Evolutionary conservation across 306 rosid species (phyloP), one percentile per base, ranked within the genome.

Genomic region (Pyrus pyrifolia): DNA sequence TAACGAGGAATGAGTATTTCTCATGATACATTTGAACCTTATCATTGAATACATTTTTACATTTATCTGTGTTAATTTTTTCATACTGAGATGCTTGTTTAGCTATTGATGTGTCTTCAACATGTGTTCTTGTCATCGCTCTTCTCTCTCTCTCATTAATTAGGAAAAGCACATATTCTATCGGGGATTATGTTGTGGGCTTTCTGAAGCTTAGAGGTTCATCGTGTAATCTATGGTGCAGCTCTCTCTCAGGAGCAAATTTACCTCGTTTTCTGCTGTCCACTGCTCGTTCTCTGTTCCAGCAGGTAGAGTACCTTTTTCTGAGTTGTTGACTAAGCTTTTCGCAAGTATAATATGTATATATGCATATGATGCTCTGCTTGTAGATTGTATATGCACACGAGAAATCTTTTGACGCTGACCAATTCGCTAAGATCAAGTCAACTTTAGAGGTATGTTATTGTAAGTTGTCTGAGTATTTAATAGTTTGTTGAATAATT

Each of bases 381-480:
- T 78, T 83, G 76, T 87, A 90, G 97, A 95, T 95, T 67, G 75
- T 95, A 75, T 81, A 73, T 85, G 93, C 93, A 0, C 97, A 95
- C 51, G 79, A 81, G 65, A 92, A 84, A 80, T 88, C 97, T 38
- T 95, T 95, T 83, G 88, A 84, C 18, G 78, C 33, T 12, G 88
- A 75, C 58, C 83, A 82, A 31, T 92, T 88, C 73, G 75, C 80
- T 82, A 68, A 78, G 66, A 76, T 95, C 38, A 83, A 89, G 81
- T 82, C 85, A 17, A 14, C 27, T 30, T 75, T 92, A 15, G 67
- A 72, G 76, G 76, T 72, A 72, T 72, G 67, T 35, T 72, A 40
- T 60, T 57, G 19, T 22, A 55, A 33, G 33, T 67, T 21, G 31
- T 42, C 33, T 23, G 23, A 40, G 21, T 12, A 23, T 11, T n/a